A percentile compares a stretch with the other conserved stretches of the same genome.
These are phyloP conservation scores for Rhynchospora breviuscula DNA, from an alignment of 176 grass and related monocot species.

Conservation along the genomic window DNA sequence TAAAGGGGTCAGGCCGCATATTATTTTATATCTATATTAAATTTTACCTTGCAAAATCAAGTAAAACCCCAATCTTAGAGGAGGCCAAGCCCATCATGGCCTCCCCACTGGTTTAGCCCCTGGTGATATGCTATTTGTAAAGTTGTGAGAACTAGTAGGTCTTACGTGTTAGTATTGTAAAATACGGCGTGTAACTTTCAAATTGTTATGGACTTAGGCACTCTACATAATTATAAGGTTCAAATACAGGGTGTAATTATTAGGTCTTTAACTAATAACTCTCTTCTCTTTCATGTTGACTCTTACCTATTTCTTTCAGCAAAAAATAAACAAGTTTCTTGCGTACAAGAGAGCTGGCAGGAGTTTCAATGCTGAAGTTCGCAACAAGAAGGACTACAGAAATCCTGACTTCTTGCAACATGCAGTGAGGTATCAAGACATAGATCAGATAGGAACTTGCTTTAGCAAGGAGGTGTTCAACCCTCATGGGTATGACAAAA, in stretches of 20 bases:
- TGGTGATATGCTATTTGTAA: neutral
- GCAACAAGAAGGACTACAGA: constrained; percentile 88
- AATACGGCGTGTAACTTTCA: neutral
- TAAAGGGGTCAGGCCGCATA: too few species aligned
- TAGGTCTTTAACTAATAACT: neutral
- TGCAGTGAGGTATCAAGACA: constrained; percentile 98
- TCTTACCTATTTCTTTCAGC: constrained; percentile 41
- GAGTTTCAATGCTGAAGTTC: constrained; percentile 94
- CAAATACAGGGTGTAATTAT: neutral
- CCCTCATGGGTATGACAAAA: constrained; percentile 74
- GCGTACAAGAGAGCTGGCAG: constrained; percentile 62
- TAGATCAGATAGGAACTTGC: constrained; percentile 88
- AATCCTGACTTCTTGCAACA: constrained; percentile 98
- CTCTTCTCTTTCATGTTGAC: neutral
- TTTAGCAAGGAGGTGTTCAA: constrained; percentile 96
- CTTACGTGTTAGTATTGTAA: neutral
- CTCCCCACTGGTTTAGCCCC: too few species aligned
- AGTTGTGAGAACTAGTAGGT: neutral
- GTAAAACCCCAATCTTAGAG: too few species aligned
- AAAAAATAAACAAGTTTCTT: constrained; percentile 81
- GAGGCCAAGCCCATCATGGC: too few species aligned
- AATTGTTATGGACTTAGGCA: neutral
- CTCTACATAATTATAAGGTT: neutral
- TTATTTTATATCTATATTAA: too few species aligned
- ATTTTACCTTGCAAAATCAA: too few species aligned